Percentiles rank a stretch among this genome's conserved stretches.
Conservation (phyloP, 345 rosid species). For the Zanthoxylum bungeanum region DNA sequence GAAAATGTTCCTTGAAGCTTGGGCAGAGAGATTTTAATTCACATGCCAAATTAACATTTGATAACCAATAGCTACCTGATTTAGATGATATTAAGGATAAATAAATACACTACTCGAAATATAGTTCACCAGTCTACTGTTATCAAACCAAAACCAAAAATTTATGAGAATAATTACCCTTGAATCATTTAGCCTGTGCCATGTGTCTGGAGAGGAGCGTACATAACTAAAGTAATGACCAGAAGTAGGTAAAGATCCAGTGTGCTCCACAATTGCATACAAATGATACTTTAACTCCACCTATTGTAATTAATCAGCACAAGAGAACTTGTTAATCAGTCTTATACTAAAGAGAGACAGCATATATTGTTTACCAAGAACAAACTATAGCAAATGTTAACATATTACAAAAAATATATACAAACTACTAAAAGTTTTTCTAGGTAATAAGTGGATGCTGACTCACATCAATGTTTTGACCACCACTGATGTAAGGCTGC, state of each 20-base stretch:
- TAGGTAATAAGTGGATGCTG: background rate
- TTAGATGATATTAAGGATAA: background rate
- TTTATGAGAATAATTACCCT: conserved; percentile 35
- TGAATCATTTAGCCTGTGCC: conserved; percentile 72
- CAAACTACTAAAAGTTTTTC: background rate
- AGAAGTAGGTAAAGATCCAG: conserved; percentile 46
- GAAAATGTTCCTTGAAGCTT: background rate
- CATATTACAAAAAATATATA: background rate
- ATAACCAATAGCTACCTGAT: background rate
- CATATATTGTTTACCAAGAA: background rate
- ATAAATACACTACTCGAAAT: background rate
- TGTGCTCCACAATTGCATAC: conserved; percentile 77
- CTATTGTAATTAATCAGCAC: conserved; percentile 24
- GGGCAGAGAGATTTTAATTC: background rate
- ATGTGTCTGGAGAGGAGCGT: conserved; percentile 61
- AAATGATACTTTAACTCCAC: conserved; percentile 54
- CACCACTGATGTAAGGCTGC: conserved; percentile 47
- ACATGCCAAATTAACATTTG: background rate
- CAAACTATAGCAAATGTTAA: background rate
- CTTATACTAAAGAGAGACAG: background rate
- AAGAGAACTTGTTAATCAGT: background rate
- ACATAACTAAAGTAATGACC: conserved; percentile 77
- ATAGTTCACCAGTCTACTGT: background rate
- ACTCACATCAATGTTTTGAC: conserved; percentile 41
- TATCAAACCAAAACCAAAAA: background rate